Percentiles rank a stretch among this genome's conserved stretches.
phyloP scores from a whole-genome alignment of 768 basidiomycete species.

The Scleroderma bovista region DNA sequence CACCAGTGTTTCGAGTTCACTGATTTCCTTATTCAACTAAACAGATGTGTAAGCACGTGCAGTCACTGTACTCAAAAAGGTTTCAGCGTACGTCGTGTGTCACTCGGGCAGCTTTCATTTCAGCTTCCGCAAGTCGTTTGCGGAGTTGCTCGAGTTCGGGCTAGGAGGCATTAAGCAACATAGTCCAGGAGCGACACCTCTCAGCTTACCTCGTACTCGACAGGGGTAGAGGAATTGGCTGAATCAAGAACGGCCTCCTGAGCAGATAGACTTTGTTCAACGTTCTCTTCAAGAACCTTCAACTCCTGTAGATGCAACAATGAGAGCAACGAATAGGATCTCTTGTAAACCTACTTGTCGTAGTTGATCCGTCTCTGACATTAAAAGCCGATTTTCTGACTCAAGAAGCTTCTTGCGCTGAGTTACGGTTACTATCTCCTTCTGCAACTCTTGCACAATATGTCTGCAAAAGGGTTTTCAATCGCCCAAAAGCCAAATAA shows the following conservation, averaged over 20 bases:
- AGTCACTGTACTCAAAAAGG: neutral
- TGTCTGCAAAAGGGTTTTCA: conserved; percentile 41
- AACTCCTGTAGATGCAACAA: conserved; percentile 49
- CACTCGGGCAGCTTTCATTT: conserved; percentile 69
- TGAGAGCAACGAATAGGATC: neutral
- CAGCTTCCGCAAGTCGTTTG: conserved; percentile 61
- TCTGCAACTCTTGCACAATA: conserved; percentile 84
- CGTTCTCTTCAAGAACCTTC: conserved; percentile 67
- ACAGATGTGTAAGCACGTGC: conserved; percentile 2
- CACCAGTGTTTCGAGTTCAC: conserved; percentile 88
- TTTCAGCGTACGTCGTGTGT: conserved; percentile 53
- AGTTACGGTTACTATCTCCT: conserved; percentile 59
- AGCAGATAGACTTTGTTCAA: conserved; percentile 52
- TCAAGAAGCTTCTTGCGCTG: conserved; percentile 69
- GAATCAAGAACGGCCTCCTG: conserved; percentile 41
- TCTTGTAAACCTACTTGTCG: conserved; percentile 49
- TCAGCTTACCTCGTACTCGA: conserved; percentile 43
- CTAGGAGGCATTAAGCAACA: conserved; percentile 28
- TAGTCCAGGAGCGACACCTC: neutral
- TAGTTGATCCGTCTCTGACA: conserved; percentile 54
- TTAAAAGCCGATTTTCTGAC: conserved; percentile 68
- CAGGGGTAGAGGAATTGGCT: conserved; percentile 12
- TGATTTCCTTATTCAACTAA: conserved; percentile 87
- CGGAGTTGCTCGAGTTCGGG: conserved; percentile 63
- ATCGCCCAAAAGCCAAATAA: neutral